Base-by-base conservation (phyloP, 2,329 filamentous ascomycete genomes). In the Pseudohalonectria lignicola region DNA sequence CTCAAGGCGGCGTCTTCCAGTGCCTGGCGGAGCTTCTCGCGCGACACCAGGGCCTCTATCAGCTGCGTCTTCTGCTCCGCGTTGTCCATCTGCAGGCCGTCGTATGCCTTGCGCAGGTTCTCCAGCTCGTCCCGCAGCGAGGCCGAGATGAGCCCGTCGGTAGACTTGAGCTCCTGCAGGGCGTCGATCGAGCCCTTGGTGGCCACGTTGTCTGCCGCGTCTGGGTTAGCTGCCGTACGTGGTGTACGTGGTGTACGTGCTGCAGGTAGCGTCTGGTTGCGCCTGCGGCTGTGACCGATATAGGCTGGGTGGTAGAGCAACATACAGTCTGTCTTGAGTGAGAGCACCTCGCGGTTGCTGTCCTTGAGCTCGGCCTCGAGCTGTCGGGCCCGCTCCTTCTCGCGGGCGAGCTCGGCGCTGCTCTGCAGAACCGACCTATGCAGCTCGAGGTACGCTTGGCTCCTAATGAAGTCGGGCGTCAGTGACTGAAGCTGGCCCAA, bases 101-200 rank as follows among this genome's bases (percentile, higher is more conserved):
- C 65, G 44, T 68, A 60, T 47, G 74, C 69, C 42, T 61, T 64
- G 44, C 74, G 67, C 45, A 74, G 61, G 20, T 64, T 60, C 37
- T 75, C 66, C 26, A 80, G 64, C 49, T 81, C 76, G 33, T 63
- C 63, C 44, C 69, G 66, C 40, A 80, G 64, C 13, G 75, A 79
- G 15, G 66, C 60, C 13, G 71, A 70, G 41, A 80, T 67, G 44
- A 77, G 61, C 44, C 69, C 64, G 52, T 80, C 74, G 6, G 74
- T 68, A 30, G 63, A 63, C 57, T 77, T 77, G 46, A 80, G 62
- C 46, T 73, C 68, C 36, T 74, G 64, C 4, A 80, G 59, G 15
- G 71, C 72, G 18, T 70, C 64, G 11, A 67, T 49, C 25, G 67
- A 66, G n/a, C 70, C 69, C 49, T 74, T 67, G 32, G 66, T 65